Percentiles rank a stretch among this genome's conserved stretches.
Evolutionary conservation across 495 filamentous ascomycete species (phyloP).

Genomic region (Darksidea phi): DNA sequence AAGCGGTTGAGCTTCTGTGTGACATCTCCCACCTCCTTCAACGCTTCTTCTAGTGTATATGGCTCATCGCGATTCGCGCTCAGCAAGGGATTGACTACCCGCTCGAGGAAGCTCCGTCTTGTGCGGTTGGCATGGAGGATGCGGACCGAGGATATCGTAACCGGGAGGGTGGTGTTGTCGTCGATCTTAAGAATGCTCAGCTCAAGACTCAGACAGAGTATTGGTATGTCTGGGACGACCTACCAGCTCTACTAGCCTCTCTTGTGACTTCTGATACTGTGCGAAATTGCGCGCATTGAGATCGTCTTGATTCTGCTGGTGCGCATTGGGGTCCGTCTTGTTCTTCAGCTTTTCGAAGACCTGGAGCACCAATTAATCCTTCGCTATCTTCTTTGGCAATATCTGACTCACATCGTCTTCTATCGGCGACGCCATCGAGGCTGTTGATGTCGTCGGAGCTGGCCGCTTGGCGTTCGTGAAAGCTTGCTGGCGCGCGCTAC

Average conservation of each 20-base stretch:
- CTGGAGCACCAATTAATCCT: conserved; percentile 40
- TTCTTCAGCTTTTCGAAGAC: conserved; percentile 66
- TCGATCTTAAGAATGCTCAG: conserved; percentile 62
- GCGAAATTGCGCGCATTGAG: conserved; percentile 61
- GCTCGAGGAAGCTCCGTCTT: conserved; percentile 72
- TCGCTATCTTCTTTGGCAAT: not conserved
- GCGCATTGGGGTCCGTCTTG: conserved; percentile 58
- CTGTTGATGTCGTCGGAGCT: conserved; percentile 25
- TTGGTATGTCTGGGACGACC: not conserved
- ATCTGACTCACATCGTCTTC: conserved; percentile 53
- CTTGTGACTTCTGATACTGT: conserved; percentile 66
- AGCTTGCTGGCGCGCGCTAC: not conserved
- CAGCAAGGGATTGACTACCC: conserved; percentile 73
- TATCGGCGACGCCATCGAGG: conserved; percentile 53
- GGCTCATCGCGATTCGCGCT: conserved; percentile 61
- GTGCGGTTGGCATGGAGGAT: conserved; percentile 78
- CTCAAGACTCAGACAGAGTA: not conserved
- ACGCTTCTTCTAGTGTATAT: conserved; percentile 74
- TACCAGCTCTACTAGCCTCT: conserved; percentile 59
- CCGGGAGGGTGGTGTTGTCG: conserved; percentile 73
- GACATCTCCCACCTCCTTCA: conserved; percentile 64
- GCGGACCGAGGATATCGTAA: conserved; percentile 76
- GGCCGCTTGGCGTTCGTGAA: conserved; percentile 1
- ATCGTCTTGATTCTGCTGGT: conserved; percentile 61
- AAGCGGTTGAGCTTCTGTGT: conserved; percentile 75